These are phyloP conservation scores for Ascosphaera apis DNA, from an alignment of 2,329 filamentous ascomycete species.

Conservation along the genomic window DNA sequence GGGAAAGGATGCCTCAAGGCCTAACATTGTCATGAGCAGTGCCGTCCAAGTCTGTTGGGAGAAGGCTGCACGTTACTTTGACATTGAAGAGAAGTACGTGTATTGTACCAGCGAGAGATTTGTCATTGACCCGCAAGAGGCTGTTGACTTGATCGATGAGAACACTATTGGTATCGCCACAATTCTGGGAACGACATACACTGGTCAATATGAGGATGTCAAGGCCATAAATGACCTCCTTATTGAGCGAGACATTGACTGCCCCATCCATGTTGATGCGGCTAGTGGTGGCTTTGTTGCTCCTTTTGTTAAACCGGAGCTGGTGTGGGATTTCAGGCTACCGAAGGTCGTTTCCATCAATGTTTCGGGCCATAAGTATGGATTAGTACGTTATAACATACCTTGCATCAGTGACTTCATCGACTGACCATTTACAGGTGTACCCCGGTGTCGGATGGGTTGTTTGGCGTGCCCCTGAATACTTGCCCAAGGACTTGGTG, in stretches of 20 bases:
- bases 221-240: constrained; percentile 80
- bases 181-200: constrained; percentile 85
- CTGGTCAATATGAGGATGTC: constrained; percentile 84
- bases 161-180: constrained; percentile 76
- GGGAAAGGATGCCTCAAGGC: constrained; percentile 56
- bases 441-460: constrained; percentile 93
- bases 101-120: constrained; percentile 34
- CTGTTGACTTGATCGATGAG: constrained; percentile 38
- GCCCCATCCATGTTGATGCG: constrained; percentile 78
- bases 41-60: constrained; percentile 97
- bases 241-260: constrained; percentile 42
- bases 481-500: constrained; percentile 69
- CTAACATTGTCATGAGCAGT: constrained; percentile 89
- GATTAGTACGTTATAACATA: constrained; percentile 21
- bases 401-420: neutral
- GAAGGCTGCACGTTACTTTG: constrained; percentile 73
- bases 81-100: constrained; percentile 70
- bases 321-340: constrained; percentile 82
- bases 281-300: constrained; percentile 83
- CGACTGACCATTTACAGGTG: constrained; percentile 25
- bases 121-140: constrained; percentile 35
- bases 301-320: constrained; percentile 63
- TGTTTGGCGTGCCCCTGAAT: constrained; percentile 65
- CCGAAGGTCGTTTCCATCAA: constrained; percentile 85
- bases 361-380: constrained; percentile 76